Evolutionary conservation across 2,329 filamentous ascomycete genomes (phyloP).

Genomic region (Neopestalotiopsis clavispora): DNA sequence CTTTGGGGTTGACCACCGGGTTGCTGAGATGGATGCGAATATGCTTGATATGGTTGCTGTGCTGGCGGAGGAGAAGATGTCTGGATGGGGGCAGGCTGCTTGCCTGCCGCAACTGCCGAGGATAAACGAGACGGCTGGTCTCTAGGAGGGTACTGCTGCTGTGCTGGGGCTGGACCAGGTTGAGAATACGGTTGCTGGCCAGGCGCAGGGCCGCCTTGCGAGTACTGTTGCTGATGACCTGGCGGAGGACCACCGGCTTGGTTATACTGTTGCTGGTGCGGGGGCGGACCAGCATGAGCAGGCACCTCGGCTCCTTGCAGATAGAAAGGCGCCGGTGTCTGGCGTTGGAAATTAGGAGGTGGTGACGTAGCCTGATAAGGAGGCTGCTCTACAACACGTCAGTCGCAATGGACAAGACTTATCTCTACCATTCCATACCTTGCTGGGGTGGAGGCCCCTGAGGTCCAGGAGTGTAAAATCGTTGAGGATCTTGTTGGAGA

Average conservation of each 20-base stretch:
- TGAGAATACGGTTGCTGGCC: constrained; percentile 33
- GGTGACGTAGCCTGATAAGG: constrained; percentile 52
- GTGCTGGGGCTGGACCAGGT: constrained; percentile 36
- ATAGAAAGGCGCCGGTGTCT: constrained; percentile 67
- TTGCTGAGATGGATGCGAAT: constrained; percentile 48
- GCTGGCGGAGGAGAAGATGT: constrained; percentile 59
- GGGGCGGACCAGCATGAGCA: constrained; percentile 36
- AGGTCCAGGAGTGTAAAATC: constrained; percentile 71
- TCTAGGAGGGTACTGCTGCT: constrained; percentile 30
- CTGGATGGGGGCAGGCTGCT: constrained; percentile 55
- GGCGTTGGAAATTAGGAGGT: constrained; percentile 60
- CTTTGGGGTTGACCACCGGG: constrained; percentile 64
- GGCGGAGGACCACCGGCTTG: constrained; percentile 33
- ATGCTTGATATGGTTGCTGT: constrained; percentile 53
- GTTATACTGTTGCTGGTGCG: constrained; percentile 30
- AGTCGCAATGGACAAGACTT: constrained; percentile 22
- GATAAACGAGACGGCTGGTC: constrained; percentile 51
- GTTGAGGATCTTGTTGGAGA: constrained; percentile 63
- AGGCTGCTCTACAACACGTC: constrained; percentile 43
- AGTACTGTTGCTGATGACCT: constrained; percentile 23
- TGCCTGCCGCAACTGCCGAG: constrained; percentile 47
- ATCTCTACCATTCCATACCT: constrained; percentile 40
- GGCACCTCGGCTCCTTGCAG: constrained; percentile 63
- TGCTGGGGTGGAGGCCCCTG: constrained; percentile 38
- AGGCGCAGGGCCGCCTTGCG: constrained; percentile 36